Evolutionary conservation across 75 land plant species (phyloP), one percentile per base, ranked within the genome.

Genomic region (Larix kaempferi): DNA sequence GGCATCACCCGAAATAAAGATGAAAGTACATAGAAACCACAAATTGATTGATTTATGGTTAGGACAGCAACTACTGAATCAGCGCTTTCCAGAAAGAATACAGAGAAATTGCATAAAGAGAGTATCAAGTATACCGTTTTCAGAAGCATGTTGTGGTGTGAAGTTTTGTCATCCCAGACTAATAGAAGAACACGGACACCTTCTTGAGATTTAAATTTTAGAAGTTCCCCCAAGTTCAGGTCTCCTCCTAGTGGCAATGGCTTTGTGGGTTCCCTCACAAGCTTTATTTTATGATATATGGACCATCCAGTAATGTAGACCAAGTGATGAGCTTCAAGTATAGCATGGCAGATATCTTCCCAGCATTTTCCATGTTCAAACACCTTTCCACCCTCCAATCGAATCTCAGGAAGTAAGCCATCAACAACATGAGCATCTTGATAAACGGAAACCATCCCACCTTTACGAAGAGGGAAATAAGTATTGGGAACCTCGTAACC

Each of bases 131-230:
- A 25, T 86, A 92, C 94, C 83, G 90, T 88, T 13, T 84, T 82
- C 39, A 90, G 22, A 27, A 86, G 63, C 74, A 87, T 86, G 55
- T 82, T 91, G 74, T 76, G 81, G 59, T 96, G 97, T 5, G 99
- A 96, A 67, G 98, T 96, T 83, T 92, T 90, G 80, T 96, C 99
- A 83, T 96, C 95, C 98, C 98, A 96, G 73, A 94, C 93, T 59
- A 96, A 61, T 79, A 96, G 74, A 73, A 91, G 80, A 75, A 96
- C 95, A 11, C 98, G 71, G 21, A 96, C 98, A 12, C 94, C 91
- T 81, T 94, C 95, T 52, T 93, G 88, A 4, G 93, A 84, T 81
- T 97, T 97, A 56, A 87, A 87, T 86, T 91, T 92, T 52, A 97
- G 83, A 78, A 97, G 80, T n/a, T 97, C 99, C 58, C 99, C 99